Conservation (phyloP, 2,329 filamentous ascomycete genomes). For the Aspergillus sp. region DNA sequence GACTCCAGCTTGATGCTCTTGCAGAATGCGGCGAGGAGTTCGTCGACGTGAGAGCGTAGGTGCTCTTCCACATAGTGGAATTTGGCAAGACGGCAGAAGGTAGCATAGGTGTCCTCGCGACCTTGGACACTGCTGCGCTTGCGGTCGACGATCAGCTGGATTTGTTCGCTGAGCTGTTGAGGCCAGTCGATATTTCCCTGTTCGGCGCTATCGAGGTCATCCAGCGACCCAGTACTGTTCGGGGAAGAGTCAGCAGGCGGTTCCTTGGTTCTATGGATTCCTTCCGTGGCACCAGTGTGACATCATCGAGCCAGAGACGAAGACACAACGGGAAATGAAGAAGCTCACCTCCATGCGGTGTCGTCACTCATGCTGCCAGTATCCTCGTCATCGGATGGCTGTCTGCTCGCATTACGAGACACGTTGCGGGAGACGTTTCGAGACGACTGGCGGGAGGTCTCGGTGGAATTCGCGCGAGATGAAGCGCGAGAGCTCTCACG, state of each 20-base stretch:
- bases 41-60: constrained; percentile 49
- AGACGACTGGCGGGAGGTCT: constrained; percentile 45
- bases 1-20: constrained; percentile 61
- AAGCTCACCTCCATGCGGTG: constrained; percentile 46
- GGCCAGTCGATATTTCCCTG: constrained; percentile 52
- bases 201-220: constrained; percentile 52
- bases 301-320: constrained; percentile 25
- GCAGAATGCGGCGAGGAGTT: constrained; percentile 57
- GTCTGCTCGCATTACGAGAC: constrained; percentile 46
- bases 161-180: constrained; percentile 52
- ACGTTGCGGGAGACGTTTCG: constrained; percentile 40
- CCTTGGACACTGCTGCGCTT: constrained; percentile 68
- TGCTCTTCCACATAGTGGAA: constrained; percentile 57
- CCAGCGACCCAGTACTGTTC: constrained; percentile 54
- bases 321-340: constrained; percentile 17
- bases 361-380: constrained; percentile 47
- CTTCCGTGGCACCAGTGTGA: constrained; percentile 15
- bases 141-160: constrained; percentile 63
- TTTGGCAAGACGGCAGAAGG: constrained; percentile 57
- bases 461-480: constrained; percentile 44
- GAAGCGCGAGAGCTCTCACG: constrained; percentile 44
- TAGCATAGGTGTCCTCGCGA: constrained; percentile 55
- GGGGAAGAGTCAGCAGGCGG: background rate
- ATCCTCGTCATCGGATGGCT: constrained; percentile 53
- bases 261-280: background rate